Evolutionary conservation across 345 rosid species (phyloP).

Genomic region (Moricandia arvensis): DNA sequence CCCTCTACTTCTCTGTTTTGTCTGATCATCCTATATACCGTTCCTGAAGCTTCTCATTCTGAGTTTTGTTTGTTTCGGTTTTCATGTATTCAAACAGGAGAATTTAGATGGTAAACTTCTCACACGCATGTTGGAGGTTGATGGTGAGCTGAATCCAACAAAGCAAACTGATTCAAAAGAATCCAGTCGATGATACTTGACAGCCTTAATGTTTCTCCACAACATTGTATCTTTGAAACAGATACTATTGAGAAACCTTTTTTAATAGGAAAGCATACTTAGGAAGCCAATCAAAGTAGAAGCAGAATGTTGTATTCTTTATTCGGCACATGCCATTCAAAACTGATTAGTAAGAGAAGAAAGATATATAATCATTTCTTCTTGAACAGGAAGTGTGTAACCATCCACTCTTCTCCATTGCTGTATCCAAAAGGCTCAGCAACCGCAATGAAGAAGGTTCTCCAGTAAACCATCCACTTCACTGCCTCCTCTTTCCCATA

Average conservation of each 20-base stretch:
- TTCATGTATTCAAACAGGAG: constrained; percentile 46
- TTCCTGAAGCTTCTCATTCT: neutral
- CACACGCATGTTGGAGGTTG: constrained; percentile 67
- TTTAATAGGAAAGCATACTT: neutral
- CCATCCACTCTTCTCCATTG: constrained; percentile 92
- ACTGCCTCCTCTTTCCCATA: constrained; percentile 75
- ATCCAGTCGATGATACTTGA: constrained; percentile 33
- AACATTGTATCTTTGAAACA: constrained; percentile 14
- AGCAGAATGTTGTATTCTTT: neutral
- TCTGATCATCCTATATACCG: neutral
- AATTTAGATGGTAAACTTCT: constrained; percentile 74
- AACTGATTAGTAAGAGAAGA: neutral
- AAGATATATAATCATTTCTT: constrained; percentile 50
- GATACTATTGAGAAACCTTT: neutral
- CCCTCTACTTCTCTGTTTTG: neutral
- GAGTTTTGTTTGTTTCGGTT: neutral
- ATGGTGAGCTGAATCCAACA: constrained; percentile 36
- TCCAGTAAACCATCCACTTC: constrained; percentile 89
- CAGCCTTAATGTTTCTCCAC: constrained; percentile 29
- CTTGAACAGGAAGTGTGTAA: constrained; percentile 67
- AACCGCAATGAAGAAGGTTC: constrained; percentile 77
- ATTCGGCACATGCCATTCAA: neutral
- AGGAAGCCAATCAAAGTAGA: neutral
- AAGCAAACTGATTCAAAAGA: constrained; percentile 31
- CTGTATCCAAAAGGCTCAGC: constrained; percentile 86